These are phyloP conservation scores for Thyridium curvatum DNA, from an alignment of 2,329 filamentous ascomycete genomes.

Conservation along the genomic window DNA sequence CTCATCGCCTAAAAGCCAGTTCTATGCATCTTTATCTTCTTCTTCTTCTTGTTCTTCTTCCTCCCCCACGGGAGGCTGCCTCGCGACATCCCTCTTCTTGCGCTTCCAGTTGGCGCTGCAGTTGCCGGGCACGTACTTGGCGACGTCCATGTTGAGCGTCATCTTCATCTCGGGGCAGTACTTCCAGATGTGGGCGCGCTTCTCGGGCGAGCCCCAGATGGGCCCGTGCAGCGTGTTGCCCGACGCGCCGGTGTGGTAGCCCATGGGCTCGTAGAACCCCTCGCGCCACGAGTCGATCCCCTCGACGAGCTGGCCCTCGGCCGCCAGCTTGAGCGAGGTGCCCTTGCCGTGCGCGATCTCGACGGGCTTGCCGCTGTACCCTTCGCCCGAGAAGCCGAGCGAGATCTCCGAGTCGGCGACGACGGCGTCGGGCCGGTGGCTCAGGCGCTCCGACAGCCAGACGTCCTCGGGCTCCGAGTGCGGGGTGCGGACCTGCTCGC, in stretches of 20 bases:
- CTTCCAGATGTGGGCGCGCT: conserved; percentile 43
- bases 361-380: conserved; percentile 23
- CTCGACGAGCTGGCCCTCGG: conserved; percentile 21
- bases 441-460: conserved; percentile 44
- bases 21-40: too few relatives aligned
- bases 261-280: conserved; percentile 47
- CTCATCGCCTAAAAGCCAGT: too few relatives aligned
- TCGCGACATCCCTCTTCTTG: too few relatives aligned
- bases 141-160: conserved; percentile 45
- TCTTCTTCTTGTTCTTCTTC: too few relatives aligned
- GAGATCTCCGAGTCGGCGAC: conserved; percentile 42
- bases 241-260: conserved; percentile 43
- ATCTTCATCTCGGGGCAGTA: conserved; percentile 53
- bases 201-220: conserved; percentile 40
- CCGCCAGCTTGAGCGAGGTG: conserved; percentile 14
- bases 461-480: conserved; percentile 42
- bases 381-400: conserved; percentile 41
- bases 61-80: too few relatives aligned
- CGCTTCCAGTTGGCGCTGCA: conserved; percentile 39
- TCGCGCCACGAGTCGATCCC: conserved; percentile 40
- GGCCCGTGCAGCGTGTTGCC: conserved; percentile 33
- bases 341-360: conserved; percentile 13
- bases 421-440: conserved; percentile 34
- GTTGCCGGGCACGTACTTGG: conserved; percentile 37
- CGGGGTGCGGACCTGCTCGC: conserved; percentile 10